phyloP scores from a whole-genome alignment of 192 early-diverging fungal genomes.

The Coemansia biformis region DNA sequence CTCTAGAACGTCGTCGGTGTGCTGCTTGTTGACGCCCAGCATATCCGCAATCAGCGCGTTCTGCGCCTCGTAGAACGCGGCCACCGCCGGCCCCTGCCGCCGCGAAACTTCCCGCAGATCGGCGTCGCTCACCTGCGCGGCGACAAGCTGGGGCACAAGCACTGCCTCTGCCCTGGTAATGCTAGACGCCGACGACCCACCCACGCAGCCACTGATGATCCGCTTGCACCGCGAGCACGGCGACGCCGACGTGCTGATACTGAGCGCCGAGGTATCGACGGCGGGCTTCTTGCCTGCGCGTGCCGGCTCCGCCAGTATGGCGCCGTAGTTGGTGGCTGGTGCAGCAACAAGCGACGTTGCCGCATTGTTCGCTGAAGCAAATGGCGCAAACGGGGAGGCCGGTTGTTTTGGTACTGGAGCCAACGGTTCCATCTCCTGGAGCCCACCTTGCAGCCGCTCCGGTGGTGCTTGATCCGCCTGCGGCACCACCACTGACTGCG shows the following conservation, averaged over 20 bases:
- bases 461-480: too few species aligned
- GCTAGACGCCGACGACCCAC: slow-evolving; percentile 23
- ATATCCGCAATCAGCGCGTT: slow-evolving; percentile 46
- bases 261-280: background rate
- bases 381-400: too few species aligned
- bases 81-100: slow-evolving; percentile 29
- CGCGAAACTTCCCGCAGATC: slow-evolving; percentile 24
- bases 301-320: slow-evolving; percentile 5
- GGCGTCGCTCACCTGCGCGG: slow-evolving; percentile 39
- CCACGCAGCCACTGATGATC: slow-evolving; percentile 3
- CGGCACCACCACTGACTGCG: too few species aligned
- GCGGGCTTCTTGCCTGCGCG: background rate
- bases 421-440: too few species aligned
- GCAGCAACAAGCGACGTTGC: too few species aligned
- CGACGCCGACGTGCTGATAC: background rate
- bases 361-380: too few species aligned
- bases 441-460: too few species aligned
- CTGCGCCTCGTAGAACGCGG: slow-evolving; percentile 47
- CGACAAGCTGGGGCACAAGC: slow-evolving; percentile 44
- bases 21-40: slow-evolving; percentile 43
- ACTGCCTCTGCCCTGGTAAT: slow-evolving; percentile 33
- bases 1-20: slow-evolving; percentile 42
- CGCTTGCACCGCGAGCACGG: slow-evolving; percentile 17
- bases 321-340: slow-evolving; percentile 5
- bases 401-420: too few species aligned